These are phyloP conservation scores for Zymoseptoria crescenta DNA, from an alignment of 2,329 filamentous ascomycete species.

Conservation along the genomic window DNA sequence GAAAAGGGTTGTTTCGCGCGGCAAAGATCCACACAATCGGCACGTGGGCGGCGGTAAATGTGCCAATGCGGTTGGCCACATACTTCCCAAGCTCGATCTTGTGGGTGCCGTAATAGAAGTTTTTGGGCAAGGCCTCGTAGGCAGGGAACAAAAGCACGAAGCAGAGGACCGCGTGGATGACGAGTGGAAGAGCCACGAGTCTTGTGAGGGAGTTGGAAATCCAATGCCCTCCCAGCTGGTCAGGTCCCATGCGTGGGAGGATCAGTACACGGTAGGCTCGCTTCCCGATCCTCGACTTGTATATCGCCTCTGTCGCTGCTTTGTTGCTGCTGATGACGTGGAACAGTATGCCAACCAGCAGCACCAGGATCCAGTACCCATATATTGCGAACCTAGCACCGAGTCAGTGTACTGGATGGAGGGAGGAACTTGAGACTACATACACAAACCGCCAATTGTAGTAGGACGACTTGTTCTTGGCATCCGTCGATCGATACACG, in stretches of 20 bases:
- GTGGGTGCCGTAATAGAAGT: constrained; percentile 37
- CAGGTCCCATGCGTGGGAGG: constrained; percentile 35
- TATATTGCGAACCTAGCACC: constrained; percentile 18
- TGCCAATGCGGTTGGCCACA: constrained; percentile 55
- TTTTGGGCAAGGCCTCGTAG: constrained; percentile 39
- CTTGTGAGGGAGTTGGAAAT: constrained; percentile 39
- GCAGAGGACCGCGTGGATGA: constrained; percentile 39
- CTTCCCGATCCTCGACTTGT: constrained; percentile 25
- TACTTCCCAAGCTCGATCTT: constrained; percentile 44
- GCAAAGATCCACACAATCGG: constrained; percentile 60
- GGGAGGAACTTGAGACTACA: neutral
- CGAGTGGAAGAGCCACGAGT: constrained; percentile 38
- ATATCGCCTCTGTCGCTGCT: constrained; percentile 4
- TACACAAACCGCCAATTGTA: neutral
- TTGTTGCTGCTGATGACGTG: constrained; percentile 16
- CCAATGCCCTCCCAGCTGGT: constrained; percentile 30
- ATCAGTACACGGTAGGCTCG: constrained; percentile 37
- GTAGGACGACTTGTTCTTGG: neutral
- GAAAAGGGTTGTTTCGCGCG: constrained; percentile 56
- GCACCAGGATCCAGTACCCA: constrained; percentile 33
- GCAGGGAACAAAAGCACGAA: constrained; percentile 36
- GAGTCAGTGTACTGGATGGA: neutral
- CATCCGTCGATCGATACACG: neutral
- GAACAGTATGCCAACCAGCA: constrained; percentile 30
- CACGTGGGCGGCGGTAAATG: constrained; percentile 56